Percentiles rank a stretch among this genome's conserved stretches.
These are phyloP conservation scores for Polyporus arcularius DNA, from an alignment of 768 basidiomycete genomes.

Conservation along the genomic window DNA sequence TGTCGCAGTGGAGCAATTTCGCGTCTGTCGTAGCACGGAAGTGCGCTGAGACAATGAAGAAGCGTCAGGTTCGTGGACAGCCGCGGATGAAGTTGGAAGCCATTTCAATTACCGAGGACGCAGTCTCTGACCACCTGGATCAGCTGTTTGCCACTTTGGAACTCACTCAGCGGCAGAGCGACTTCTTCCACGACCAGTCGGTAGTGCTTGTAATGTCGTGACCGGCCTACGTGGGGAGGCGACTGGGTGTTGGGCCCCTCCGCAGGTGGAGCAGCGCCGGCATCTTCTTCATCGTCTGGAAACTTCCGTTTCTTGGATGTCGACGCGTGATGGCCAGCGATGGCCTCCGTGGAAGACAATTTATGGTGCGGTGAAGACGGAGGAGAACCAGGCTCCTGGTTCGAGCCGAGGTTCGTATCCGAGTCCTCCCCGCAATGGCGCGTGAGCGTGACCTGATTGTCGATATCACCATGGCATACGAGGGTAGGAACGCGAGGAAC, in stretches of 20 bases:
- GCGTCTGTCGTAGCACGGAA: background rate
- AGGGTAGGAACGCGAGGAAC: background rate
- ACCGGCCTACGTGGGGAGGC: background rate
- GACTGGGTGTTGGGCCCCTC: background rate
- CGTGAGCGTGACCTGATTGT: background rate
- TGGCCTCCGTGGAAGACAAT: too few species aligned
- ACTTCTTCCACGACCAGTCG: slow-evolving; percentile 8
- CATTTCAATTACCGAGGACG: background rate
- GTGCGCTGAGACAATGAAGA: background rate
- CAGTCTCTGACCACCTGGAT: background rate
- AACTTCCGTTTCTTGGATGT: background rate
- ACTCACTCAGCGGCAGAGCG: background rate
- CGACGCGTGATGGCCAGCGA: too few species aligned
- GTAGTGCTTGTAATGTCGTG: background rate
- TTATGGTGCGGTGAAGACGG: background rate
- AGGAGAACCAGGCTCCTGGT: background rate
- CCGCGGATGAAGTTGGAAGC: background rate
- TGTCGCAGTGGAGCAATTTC: slow-evolving; percentile 4
- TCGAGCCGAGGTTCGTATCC: too few species aligned
- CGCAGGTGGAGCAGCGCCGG: background rate
- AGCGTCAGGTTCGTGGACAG: background rate
- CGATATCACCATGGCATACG: slow-evolving; percentile 11
- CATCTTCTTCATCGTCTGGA: background rate
- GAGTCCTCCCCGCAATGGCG: background rate
- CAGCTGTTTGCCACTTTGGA: background rate